Percentiles rank a stretch among this genome's conserved stretches.
phyloP scores from a whole-genome alignment of 805 yeast genomes.

The Sugiyamaella valdiviana region DNA sequence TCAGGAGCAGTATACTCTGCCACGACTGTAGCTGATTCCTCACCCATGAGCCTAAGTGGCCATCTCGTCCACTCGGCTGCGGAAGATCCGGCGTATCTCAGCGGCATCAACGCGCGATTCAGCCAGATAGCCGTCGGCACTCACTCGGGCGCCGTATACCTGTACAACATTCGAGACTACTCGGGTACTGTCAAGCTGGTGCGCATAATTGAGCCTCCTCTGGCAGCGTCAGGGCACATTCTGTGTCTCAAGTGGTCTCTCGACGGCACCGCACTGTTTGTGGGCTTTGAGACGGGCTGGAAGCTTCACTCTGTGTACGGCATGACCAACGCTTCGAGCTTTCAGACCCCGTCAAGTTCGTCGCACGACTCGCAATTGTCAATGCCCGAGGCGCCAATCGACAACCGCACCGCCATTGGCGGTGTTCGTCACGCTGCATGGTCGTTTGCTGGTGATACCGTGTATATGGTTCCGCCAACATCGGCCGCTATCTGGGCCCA shows the following conservation, averaged over 20 bases:
- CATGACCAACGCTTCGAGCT: slow-evolving; percentile 39
- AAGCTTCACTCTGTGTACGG: slow-evolving; percentile 44
- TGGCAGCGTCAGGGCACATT: slow-evolving; percentile 23
- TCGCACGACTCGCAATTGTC: not conserved
- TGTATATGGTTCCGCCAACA: slow-evolving; percentile 29
- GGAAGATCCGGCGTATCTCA: slow-evolving; percentile 18
- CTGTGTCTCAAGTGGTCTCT: slow-evolving; percentile 34
- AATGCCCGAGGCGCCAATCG: not conserved
- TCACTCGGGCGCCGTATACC: slow-evolving; percentile 33
- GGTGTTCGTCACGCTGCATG: slow-evolving; percentile 29
- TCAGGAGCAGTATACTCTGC: slow-evolving; percentile 26
- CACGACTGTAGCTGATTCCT: not conserved
- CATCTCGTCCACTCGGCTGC: not conserved
- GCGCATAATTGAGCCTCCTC: slow-evolving; percentile 28
- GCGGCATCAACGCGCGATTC: slow-evolving; percentile 38
- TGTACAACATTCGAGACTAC: slow-evolving; percentile 36
- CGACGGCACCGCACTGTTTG: slow-evolving; percentile 32
- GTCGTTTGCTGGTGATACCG: slow-evolving; percentile 34
- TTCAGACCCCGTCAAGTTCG: slow-evolving; percentile 19
- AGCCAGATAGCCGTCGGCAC: slow-evolving; percentile 38
- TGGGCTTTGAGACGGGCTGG: slow-evolving; percentile 41
- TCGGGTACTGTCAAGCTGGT: slow-evolving; percentile 28
- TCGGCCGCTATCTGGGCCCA: slow-evolving; percentile 18
- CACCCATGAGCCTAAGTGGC: not conserved
- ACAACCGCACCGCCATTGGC: slow-evolving; percentile 21